Base-by-base conservation (phyloP, 306 rosid species). In the Prunus mira region DNA sequence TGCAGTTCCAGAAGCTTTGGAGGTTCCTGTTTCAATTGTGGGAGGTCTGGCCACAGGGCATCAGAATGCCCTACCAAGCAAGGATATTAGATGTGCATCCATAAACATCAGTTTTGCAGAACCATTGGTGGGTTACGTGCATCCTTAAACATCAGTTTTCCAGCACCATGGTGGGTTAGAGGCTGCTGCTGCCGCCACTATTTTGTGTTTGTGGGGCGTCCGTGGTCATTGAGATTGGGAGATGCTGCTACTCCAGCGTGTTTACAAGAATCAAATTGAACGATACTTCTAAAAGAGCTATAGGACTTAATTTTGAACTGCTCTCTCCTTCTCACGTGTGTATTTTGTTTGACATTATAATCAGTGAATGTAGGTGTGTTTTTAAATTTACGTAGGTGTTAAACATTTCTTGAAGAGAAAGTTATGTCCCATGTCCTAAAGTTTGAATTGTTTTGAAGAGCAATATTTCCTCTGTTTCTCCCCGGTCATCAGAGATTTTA, bases 11-110 rank as follows among this genome's bases (percentile, higher is more conserved):
- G 98, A 85, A 49, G 79, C 72, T 92, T 92, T 81, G 93, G 89
- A 65, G 99, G 99, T 22, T 75, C 99, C 57, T 96, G 99, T 80
- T 96, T 96, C 79, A 89, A 81, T 66, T 96, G 99, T 76, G 99
- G 98, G 34, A 82, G 74, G 74, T 86, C 96, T 12, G 99, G 99
- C 75, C 99, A 96, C 84, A 85, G 93, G 49, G 96, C 99, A 38
- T 84, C 93, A 25, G 98, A 92, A 50, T 96, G 98, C 88, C 99
- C 99, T 28, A 80, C 51, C 85, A 86, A 85, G 78, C 79, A 62
- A 80, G 88, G 78, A 65, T 89, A 67, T 27, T 87, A 82, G 84
- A 62, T 32, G n/a, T 70, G 24, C 56, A 54, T 71, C 70, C 77
- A 57, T 32, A 78, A 38, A 41, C 46, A 10, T 79, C 57, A 68